These are phyloP conservation scores for Trypanosoma melophagium DNA, from an alignment of 208 protist genomes.

Conservation along the genomic window DNA sequence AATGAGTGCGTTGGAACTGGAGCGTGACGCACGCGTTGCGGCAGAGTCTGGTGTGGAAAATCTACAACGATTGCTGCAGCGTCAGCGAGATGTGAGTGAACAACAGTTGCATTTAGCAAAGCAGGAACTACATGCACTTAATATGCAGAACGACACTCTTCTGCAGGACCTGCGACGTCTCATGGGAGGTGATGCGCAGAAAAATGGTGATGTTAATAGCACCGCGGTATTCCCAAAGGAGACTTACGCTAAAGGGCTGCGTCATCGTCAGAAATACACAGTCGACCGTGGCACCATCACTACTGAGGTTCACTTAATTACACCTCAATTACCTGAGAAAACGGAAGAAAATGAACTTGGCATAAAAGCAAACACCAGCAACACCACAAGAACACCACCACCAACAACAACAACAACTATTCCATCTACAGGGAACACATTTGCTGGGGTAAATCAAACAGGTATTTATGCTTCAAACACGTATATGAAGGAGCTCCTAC, in stretches of 20 bases:
- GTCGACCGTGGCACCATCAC: conserved; percentile 23
- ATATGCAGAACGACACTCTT: conserved; percentile 30
- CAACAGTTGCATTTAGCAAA: conserved; percentile 11
- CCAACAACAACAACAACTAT: background rate
- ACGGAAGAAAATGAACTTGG: too few relatives aligned
- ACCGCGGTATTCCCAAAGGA: background rate
- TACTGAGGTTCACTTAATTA: conserved; percentile 3
- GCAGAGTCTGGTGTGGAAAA: conserved; percentile 10
- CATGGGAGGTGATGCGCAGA: conserved; percentile 6
- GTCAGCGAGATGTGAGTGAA: conserved; percentile 12
- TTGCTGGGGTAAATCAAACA: too few relatives aligned
- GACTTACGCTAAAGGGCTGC: too few relatives aligned
- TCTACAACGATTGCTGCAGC: conserved; percentile 5
- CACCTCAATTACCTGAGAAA: background rate
- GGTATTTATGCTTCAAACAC: background rate
- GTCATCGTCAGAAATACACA: background rate
- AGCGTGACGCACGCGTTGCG: conserved; percentile 9
- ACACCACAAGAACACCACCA: background rate
- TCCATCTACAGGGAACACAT: background rate
- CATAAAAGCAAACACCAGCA: background rate
- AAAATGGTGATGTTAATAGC: background rate
- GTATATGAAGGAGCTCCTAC: background rate
- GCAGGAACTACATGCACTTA: conserved; percentile 27
- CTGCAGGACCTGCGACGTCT: conserved; percentile 22
- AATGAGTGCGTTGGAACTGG: conserved; percentile 8